phyloP scores from a whole-genome alignment of 306 rosid species.

The Dalbergia cultrata region DNA sequence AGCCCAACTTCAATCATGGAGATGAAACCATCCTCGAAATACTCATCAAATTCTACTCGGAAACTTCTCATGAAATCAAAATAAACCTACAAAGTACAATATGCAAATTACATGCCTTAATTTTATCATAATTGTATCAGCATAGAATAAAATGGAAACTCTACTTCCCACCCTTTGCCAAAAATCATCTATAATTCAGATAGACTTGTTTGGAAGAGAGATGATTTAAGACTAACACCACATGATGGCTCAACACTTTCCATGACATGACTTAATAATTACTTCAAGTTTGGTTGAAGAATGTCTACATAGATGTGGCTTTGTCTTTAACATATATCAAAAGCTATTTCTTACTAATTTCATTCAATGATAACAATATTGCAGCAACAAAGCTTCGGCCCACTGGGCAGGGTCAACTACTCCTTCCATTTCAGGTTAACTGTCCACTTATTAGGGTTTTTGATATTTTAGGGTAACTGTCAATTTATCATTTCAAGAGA shows the following conservation, averaged over 20 bases:
- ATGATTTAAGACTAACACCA: constrained; percentile 6
- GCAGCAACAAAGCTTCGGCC: background rate
- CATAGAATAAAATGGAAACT: constrained; percentile 36
- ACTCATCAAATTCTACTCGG: constrained; percentile 88
- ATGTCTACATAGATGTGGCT: constrained; percentile 23
- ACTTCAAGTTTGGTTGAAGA: constrained; percentile 21
- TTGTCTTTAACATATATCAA: constrained; percentile 26
- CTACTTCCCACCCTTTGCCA: background rate
- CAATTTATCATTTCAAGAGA: too few species aligned
- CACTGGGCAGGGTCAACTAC: background rate
- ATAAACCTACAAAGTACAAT: constrained; percentile 70
- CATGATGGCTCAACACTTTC: constrained; percentile 18
- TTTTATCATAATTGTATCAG: constrained; percentile 36
- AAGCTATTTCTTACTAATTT: constrained; percentile 23
- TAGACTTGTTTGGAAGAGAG: background rate
- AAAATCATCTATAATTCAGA: constrained; percentile 35
- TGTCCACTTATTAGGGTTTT: too few species aligned
- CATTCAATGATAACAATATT: constrained; percentile 10
- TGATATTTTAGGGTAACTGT: too few species aligned
- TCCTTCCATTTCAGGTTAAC: too few species aligned
- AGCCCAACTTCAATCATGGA: constrained; percentile 91
- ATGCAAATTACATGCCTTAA: constrained; percentile 30
- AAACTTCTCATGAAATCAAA: constrained; percentile 99
- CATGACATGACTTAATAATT: constrained; percentile 12
- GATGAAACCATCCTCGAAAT: constrained; percentile 79